phyloP scores from a whole-genome alignment of 805 yeast species.

The Barnettozyma vustinii region DNA sequence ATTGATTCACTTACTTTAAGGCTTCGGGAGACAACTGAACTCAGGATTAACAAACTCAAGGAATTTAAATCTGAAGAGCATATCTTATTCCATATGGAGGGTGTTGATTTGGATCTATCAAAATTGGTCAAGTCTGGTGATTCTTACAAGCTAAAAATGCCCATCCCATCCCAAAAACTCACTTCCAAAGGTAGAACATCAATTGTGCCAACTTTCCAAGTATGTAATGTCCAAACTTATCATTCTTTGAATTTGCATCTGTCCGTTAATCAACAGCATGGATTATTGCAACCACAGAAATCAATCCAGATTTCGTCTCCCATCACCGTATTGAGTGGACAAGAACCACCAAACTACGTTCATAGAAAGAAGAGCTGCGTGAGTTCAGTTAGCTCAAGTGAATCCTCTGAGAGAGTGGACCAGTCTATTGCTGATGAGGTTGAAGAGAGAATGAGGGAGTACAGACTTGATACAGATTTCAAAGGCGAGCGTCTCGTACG shows the following conservation, averaged over 20 bases:
- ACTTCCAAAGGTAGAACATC: not conserved
- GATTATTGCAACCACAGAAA: not conserved
- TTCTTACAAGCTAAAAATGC: not conserved
- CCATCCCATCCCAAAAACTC: not conserved
- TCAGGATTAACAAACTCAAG: not conserved
- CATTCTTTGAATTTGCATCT: not conserved
- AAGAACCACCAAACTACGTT: not conserved
- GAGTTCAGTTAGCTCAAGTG: not conserved
- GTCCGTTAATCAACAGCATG: not conserved
- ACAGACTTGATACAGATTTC: not conserved
- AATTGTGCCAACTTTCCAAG: not conserved
- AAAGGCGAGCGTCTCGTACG: not conserved
- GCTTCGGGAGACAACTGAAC: not conserved
- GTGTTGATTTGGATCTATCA: not conserved
- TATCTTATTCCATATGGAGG: not conserved
- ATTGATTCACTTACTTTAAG: not conserved
- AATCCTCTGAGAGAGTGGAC: not conserved
- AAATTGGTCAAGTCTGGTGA: not conserved
- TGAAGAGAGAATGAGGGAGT: not conserved
- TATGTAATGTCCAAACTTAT: not conserved
- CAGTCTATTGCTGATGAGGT: too few species aligned
- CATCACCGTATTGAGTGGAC: not conserved
- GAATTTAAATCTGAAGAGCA: not conserved
- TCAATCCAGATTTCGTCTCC: not conserved
- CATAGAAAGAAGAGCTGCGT: constrained; percentile 1